Evolutionary conservation across 371 early-diverging fungal species (phyloP), one percentile per base, ranked within the genome.

Genomic region (Batkoa obscura): DNA sequence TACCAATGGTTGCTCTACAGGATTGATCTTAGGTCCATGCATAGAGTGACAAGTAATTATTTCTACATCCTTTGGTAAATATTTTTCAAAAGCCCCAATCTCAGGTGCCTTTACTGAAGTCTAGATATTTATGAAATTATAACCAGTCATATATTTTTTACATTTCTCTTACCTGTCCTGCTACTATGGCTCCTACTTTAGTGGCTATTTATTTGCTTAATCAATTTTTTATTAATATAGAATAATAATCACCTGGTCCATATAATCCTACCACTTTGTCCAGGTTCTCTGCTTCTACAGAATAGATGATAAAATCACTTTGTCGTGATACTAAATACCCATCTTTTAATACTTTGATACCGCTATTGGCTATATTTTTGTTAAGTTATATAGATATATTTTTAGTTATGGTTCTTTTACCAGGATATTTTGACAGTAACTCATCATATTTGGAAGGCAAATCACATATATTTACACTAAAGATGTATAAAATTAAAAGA

Each of bases 51-150:
- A 86, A 3, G 90, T 84, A 17, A 96, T 82, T 51, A 96, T 93
- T 60, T 87, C 80, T 13, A 87, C 87, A 66, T 96, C 97, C 0
- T 65, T 57, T 1, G 94, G 93, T 17, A 94, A 61, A 65, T 88
- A 72, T 63, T 74, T 73, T 33, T 86, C 84, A 57, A 96, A 89
- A 0, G 94, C 94, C 8, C 60, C 67, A 55, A 94, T 83, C 65
- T 96, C 97, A 0, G 91, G 92, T 52, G 79, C 81, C 64, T 96
- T 96, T 10, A 94, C 91, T 1, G 93, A 93, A 9, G 94, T 95
- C 75, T 86, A 64, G 12, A 38, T 42, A 33, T 8, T 30, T 43
- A 33, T 6, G 37, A 33, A 30, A 36, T 3, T 15, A 2, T 39
- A n/a, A 15, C 5, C 1, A 33, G 23, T 37, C 4, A 4, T 32